Base-by-base conservation (phyloP, 2,329 filamentous ascomycete genomes). In the Camillea tinctor region DNA sequence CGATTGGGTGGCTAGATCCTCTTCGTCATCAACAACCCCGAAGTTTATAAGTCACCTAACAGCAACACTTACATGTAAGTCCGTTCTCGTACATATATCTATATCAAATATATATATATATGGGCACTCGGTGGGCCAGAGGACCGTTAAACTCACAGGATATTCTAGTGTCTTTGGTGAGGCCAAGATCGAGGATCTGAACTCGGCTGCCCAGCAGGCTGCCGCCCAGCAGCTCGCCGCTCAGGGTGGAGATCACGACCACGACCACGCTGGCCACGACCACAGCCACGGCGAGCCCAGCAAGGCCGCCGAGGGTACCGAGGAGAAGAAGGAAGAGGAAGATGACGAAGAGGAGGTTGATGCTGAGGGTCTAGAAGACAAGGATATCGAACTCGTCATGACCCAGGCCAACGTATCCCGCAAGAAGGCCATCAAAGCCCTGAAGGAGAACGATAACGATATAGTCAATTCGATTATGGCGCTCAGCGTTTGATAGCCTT, bases 381-480 rank as follows among this genome's bases (percentile, higher is more conserved):
- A 99, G 88, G 96, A 99, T 78, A 99, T 99, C 74, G 95, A 99
- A 81, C 87, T 99, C 61, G 95, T 99, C 79, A 97, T 98, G 92
- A 92, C 91, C 71, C 94, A 99, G 82, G 95, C 95, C 72, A 95
- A 84, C 74, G 96, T 99, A 73, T 97, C 92, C 72, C 88, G 95
- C 79, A 97, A 96, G 84, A 98, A 98, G 88, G 95, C 95, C 64
- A 88, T 99, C 83, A 99, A 98, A 84, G 95, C 96, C 59, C 86
- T 99, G 76, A 93, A 93, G 84, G 95, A 98, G 84, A 99, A 99
- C 77, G 94, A 98, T 82, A 97, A 98, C 75, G 95, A 99, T 77
- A 99, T 99, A 82, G 95, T 99, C 84, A 99, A 99, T 86, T 97
- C 95, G 72, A 99, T 99, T 83, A 99, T 99, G 95, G 93, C 94